Percentiles rank a stretch among this genome's conserved stretches.
Evolutionary conservation across 306 rosid genomes (phyloP).

Genomic region (Morella rubra): DNA sequence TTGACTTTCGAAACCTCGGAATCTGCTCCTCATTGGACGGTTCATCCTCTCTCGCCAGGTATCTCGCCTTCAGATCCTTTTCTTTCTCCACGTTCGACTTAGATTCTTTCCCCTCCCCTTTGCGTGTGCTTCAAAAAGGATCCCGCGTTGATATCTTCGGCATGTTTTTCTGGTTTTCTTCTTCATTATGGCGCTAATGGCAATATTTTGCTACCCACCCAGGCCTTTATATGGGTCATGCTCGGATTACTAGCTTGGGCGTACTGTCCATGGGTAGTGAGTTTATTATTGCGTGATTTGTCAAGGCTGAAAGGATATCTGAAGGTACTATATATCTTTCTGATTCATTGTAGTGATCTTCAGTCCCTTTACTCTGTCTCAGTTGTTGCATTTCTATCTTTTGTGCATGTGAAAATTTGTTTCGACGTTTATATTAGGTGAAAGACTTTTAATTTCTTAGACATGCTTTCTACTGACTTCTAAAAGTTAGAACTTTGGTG

Average conservation of each 20-base stretch:
- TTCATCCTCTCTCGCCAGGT: slow-evolving; percentile 38
- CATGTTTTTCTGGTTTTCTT: slow-evolving; percentile 20
- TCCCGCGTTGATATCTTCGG: slow-evolving; percentile 25
- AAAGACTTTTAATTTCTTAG: neutral
- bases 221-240: neutral
- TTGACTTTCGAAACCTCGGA: slow-evolving; percentile 56
- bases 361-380: neutral
- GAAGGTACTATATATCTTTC: neutral
- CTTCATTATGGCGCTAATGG: neutral
- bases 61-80: slow-evolving; percentile 28
- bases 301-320: neutral
- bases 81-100: neutral
- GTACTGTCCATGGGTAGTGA: neutral
- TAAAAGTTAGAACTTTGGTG: neutral
- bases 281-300: neutral
- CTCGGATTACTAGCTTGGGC: neutral
- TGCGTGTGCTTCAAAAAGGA: slow-evolving; percentile 63
- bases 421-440: neutral
- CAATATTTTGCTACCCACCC: slow-evolving; percentile 6
- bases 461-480: neutral
- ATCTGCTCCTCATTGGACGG: slow-evolving; percentile 28
- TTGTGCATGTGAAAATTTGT: neutral
- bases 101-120: slow-evolving; percentile 25
- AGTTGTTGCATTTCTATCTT: neutral
- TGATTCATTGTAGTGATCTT: neutral